These are phyloP conservation scores for Euphrasia confusa DNA, from an alignment of 257 asterid species.

Conservation along the genomic window DNA sequence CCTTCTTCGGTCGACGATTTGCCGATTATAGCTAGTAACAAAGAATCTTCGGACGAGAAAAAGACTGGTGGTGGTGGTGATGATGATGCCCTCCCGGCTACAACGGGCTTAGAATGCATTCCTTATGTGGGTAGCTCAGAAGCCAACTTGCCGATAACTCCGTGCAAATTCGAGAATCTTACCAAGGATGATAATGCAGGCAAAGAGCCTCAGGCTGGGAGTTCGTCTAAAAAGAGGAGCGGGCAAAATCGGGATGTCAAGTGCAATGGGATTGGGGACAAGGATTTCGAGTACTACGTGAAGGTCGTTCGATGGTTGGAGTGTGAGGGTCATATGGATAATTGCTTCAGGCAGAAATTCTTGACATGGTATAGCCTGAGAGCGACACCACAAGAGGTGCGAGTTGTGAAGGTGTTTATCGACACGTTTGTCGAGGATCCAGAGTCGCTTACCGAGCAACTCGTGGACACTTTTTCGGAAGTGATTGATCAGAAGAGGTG, in stretches of 20 bases:
- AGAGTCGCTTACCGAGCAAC: slow-evolving; percentile 65
- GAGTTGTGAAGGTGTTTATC: slow-evolving; percentile 55
- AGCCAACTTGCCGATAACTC: slow-evolving; percentile 61
- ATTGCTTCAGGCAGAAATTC: slow-evolving; percentile 61
- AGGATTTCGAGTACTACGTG: slow-evolving; percentile 70
- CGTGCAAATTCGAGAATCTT: slow-evolving; percentile 58
- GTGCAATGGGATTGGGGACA: slow-evolving; percentile 41
- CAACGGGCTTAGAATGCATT: slow-evolving; percentile 47
- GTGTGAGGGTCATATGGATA: slow-evolving; percentile 60
- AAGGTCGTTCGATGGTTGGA: slow-evolving; percentile 63
- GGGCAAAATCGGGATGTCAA: slow-evolving; percentile 36
- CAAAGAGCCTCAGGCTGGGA: slow-evolving; percentile 58
- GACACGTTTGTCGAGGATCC: slow-evolving; percentile 67
- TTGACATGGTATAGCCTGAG: slow-evolving; percentile 82
- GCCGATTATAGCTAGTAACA: slow-evolving; percentile 28
- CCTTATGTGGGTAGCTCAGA: slow-evolving; percentile 40
- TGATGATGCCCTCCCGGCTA: slow-evolving; percentile 38
- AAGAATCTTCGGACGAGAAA: slow-evolving; percentile 29
- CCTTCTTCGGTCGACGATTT: slow-evolving; percentile 55
- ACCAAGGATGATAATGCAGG: slow-evolving; percentile 46
- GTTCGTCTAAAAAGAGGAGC: slow-evolving; percentile 67
- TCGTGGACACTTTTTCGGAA: slow-evolving; percentile 57
- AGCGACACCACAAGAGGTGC: slow-evolving; percentile 58
- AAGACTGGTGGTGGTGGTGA: slow-evolving; percentile 34
- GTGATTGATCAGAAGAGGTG: slow-evolving; percentile 33